Percentiles rank a stretch among this genome's conserved stretches.
Evolutionary conservation across 2,329 filamentous ascomycete genomes (phyloP).

Genomic region (Penicillium verrucosum): DNA sequence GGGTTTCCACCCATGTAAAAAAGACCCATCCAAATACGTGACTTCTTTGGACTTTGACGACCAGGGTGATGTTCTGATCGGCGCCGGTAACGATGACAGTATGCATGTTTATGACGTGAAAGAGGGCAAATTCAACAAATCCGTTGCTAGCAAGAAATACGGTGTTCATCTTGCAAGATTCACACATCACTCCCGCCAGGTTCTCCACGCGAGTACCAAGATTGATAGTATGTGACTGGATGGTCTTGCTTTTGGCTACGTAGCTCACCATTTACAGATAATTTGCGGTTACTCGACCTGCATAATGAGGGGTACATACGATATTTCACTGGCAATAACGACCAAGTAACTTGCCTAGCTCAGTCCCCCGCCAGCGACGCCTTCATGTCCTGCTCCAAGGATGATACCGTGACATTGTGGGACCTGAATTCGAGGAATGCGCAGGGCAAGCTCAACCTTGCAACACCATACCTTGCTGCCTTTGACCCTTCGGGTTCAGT

Average conservation of each 20-base stretch:
- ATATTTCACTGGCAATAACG: slow-evolving; percentile 90
- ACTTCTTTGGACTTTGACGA: slow-evolving; percentile 96
- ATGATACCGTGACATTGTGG: slow-evolving; percentile 91
- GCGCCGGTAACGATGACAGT: slow-evolving; percentile 88
- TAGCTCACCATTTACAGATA: slow-evolving; percentile 43
- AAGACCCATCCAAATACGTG: slow-evolving; percentile 56
- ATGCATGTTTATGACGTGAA: slow-evolving; percentile 94
- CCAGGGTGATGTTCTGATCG: slow-evolving; percentile 85
- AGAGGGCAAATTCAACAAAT: slow-evolving; percentile 85
- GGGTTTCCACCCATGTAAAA: slow-evolving; percentile 37
- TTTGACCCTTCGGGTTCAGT: slow-evolving; percentile 91
- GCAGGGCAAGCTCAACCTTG: slow-evolving; percentile 75
- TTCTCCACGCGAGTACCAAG: slow-evolving; percentile 95
- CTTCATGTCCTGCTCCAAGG: slow-evolving; percentile 86
- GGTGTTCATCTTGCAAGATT: slow-evolving; percentile 92
- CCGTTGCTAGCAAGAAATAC: slow-evolving; percentile 92
- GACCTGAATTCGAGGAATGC: slow-evolving; percentile 76
- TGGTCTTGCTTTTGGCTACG: background rate
- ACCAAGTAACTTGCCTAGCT: slow-evolving; percentile 75
- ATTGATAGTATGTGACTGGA: slow-evolving; percentile 64
- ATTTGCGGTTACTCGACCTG: slow-evolving; percentile 77
- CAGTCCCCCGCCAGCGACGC: slow-evolving; percentile 84
- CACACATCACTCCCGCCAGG: slow-evolving; percentile 84
- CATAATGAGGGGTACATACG: slow-evolving; percentile 96
- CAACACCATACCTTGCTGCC: slow-evolving; percentile 75